Evolutionary conservation across 192 early-diverging fungal genomes (phyloP), one percentile per base, ranked within the genome.

Genomic region (Lobosporangium transversale): DNA sequence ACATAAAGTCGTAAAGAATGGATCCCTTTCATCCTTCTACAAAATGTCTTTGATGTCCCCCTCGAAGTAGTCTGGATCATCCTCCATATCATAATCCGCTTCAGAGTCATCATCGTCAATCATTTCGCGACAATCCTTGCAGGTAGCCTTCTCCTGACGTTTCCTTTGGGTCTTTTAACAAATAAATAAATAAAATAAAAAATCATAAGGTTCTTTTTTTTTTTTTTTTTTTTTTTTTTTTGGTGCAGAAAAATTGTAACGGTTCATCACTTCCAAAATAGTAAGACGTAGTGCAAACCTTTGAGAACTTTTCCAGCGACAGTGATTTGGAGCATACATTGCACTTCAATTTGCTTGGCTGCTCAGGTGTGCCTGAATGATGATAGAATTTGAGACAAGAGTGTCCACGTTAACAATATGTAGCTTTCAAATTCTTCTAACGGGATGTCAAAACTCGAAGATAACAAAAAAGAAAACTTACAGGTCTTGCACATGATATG

Each of bases 31-130:
- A n/a, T 3, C 40, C 26, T 7, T 53, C 50, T 61, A 75, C 20
- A 75, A 36, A 12, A 75, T 52, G 48, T 75, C 71, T 24, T n/a
- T 58, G 32, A 75, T 75, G 24, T 75, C 58, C 11, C 52, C 63
- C n/a, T 66, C 51, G 18, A 58, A 55, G 17, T 37, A 66, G 5
- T 75, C 71, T 8, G 62, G 44, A 24, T 75, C 71, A 17, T 62
- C 53, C 43, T 54, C 58, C 18, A 66, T 35, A 20, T 66, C 70
- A 49, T 51, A 60, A 42, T 74, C 71, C 18, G 47, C 71, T 24
- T 75, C 71, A 31, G 71, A 66, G 21, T 75, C 71, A 21, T 75
- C 63, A 17, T 66, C 40, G 1, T 66, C 63, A 26, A 75, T 66
- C 24, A 23, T 23, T 20, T 66, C 18, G n/a, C 71, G 71, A 24